Evolutionary conservation across 768 basidiomycete species (phyloP).

Genomic region (Hypsizygus marmoreus): DNA sequence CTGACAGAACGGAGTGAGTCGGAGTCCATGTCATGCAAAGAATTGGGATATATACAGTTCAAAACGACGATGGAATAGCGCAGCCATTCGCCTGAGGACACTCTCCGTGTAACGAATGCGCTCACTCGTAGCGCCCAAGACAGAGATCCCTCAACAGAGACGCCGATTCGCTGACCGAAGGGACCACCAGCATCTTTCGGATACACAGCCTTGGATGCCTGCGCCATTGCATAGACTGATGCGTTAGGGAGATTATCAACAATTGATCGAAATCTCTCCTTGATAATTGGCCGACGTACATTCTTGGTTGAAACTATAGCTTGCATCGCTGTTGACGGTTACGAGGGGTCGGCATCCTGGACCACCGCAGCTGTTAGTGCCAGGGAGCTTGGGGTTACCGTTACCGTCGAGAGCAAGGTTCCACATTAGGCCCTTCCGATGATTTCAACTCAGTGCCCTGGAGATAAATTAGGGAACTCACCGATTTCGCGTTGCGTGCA

Average conservation of each 20-base stretch:
- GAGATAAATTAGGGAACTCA: background rate
- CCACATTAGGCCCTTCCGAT: slow-evolving; percentile 59
- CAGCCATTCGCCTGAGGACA: slow-evolving; percentile 53
- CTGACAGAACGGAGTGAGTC: slow-evolving; percentile 11
- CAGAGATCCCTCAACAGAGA: slow-evolving; percentile 56
- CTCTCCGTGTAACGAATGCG: slow-evolving; percentile 64
- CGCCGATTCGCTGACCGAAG: slow-evolving; percentile 68
- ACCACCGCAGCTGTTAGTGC: slow-evolving; percentile 61
- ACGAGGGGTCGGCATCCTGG: slow-evolving; percentile 67
- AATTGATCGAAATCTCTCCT: background rate
- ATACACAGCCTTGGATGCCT: slow-evolving; percentile 71
- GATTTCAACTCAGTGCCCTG: slow-evolving; percentile 11
- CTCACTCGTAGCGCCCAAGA: slow-evolving; percentile 63
- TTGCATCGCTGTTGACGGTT: slow-evolving; percentile 64
- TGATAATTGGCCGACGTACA: slow-evolving; percentile 42
- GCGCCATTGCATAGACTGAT: slow-evolving; percentile 75
- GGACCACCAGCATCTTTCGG: slow-evolving; percentile 71
- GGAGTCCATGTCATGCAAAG: too few relatives aligned
- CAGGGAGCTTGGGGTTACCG: slow-evolving; percentile 67
- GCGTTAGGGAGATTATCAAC: background rate
- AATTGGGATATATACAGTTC: too few relatives aligned
- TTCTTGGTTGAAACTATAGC: slow-evolving; percentile 71
- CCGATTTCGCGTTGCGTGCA: slow-evolving; percentile 19
- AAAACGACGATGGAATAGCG: slow-evolving; percentile 75
- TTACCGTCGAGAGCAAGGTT: slow-evolving; percentile 66